Evolutionary conservation across 495 filamentous ascomycete genomes (phyloP), one percentile per base, ranked within the genome.

Genomic region (Podospora didyma): DNA sequence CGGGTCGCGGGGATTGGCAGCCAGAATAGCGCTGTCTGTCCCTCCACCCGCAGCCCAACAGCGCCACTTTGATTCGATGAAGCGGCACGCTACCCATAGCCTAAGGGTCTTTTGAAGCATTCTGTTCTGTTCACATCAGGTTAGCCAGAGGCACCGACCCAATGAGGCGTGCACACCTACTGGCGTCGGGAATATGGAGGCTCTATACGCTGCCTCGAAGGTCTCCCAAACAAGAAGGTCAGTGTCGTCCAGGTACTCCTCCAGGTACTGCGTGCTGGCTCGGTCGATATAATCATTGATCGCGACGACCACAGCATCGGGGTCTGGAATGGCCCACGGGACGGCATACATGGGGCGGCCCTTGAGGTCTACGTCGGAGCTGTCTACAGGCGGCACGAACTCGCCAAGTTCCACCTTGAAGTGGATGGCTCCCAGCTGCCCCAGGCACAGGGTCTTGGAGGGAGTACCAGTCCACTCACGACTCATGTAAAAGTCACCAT

Each of bases 81-180:
- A 73, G 19, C 72, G 70, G 42, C 70, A 69, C 2, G 61, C 65
- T 5, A 70, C 67, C 72, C 72, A 74, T 10, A 74, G 62, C n/a
- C 66, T 60, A n/a, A 73, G 28, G 1, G 62, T 62, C 17, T 69
- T 70, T 34, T 56, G 60, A 3, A 74, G 65, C 53, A 74, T 64
- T n/a, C 65, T 54, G 46, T 72, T 68, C 71, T 74, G 23, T 24
- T n/a, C 10, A 12, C 17, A 17, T 16, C 0, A 26, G 20, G 49
- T 55, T 49, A 51, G 50, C 2, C 6, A 17, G 22, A 56, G 22
- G n/a, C 9, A 11, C 26, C 16, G 16, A 10, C 12, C 24, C 21
- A 21, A 21, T 17, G 26, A 47, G 31, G 14, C 23, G 17, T 28
- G 26, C n/a, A 17, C 12, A 56, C 65, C 49, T 57, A 74, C 71